Evolutionary conservation across 2,329 filamentous ascomycete species (phyloP), one percentile per base, ranked within the genome.

Genomic region (Penicillium sp.): DNA sequence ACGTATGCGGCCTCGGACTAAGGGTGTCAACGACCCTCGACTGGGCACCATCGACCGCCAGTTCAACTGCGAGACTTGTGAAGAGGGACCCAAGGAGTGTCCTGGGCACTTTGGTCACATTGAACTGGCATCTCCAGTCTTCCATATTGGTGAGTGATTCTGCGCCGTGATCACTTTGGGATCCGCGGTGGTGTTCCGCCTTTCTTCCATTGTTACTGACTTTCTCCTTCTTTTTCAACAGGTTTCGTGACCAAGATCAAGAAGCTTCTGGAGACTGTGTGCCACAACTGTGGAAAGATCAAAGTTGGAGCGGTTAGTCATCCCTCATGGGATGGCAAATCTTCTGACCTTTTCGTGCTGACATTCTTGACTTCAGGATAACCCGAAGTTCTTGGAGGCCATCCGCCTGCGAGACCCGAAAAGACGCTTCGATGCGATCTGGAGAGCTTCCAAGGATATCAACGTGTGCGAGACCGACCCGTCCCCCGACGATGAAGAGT

Each of bases 231-330:
- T 28, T 85, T 85, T 30, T 8, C 12, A 33, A 26, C 15, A 83
- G 95, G 95, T 74, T 99, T 97, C 81, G 91, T 99, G 82, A 96
- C 92, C 79, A 98, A 98, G 84, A 93, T 97, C 81, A 99, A 99
- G 86, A 99, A 98, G 85, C 88, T 99, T 73, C 85, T 99, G 79
- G 96, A 99, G 86, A 95, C 93, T 72, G 93, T 99, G 79, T 99
- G 96, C 86, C 93, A 97, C 83, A 97, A 96, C 80, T 99, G 96
- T 85, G 94, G 93, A 82, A 96, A 95, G 85, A 92, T 98, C 76
- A 88, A 97, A 85, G 90, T 93, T 82, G 93, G 98, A 87, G 91
- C 92, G 89, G 94, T 98, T 89, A 92, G 94, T 96, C 84, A 85
- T 84, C 83, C 84, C 84, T 83, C 78, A 75, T 77, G 80, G 82